phyloP scores from a whole-genome alignment of 345 rosid species.

The Rhizophora mangle region DNA sequence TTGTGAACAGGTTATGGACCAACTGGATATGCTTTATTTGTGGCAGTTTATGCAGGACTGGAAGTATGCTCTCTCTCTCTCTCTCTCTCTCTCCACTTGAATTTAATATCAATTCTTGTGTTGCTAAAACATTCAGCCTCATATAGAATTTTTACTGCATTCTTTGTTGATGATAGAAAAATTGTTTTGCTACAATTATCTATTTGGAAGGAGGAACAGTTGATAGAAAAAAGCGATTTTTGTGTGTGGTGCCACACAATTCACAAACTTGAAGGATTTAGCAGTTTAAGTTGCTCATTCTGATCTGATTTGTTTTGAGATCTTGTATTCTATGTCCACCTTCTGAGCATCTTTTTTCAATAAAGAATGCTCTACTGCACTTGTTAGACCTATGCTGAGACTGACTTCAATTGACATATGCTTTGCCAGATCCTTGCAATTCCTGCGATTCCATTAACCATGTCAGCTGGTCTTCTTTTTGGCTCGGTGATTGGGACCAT shows the following conservation, averaged over 20 bases:
- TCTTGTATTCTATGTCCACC: not conserved
- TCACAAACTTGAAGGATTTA: no score
- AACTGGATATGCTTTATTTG: conserved; percentile 88
- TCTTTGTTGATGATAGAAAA: not conserved
- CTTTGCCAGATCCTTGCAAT: conserved; percentile 73
- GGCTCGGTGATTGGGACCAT: conserved; percentile 84
- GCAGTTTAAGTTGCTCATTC: no score
- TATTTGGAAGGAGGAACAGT: not conserved
- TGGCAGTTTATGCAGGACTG: conserved; percentile 88
- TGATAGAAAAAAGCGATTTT: no score
- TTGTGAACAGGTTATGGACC: conserved; percentile 76
- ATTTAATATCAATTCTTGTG: not conserved
- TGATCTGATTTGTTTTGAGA: not conserved
- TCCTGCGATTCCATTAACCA: conserved; percentile 93
- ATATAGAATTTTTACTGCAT: not conserved
- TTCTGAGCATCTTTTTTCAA: not conserved
- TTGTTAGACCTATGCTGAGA: conserved; percentile 3
- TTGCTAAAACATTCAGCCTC: not conserved
- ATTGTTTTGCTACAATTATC: not conserved
- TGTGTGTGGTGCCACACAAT: no score
- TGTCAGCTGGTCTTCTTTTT: conserved; percentile 99
- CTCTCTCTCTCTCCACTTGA: not conserved
- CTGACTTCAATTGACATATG: conserved; percentile 12
- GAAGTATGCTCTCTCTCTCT: conserved; percentile 51
- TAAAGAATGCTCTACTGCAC: not conserved